Evolutionary conservation across 208 protist species (phyloP).

Genomic region (Trypanosoma avium): DNA sequence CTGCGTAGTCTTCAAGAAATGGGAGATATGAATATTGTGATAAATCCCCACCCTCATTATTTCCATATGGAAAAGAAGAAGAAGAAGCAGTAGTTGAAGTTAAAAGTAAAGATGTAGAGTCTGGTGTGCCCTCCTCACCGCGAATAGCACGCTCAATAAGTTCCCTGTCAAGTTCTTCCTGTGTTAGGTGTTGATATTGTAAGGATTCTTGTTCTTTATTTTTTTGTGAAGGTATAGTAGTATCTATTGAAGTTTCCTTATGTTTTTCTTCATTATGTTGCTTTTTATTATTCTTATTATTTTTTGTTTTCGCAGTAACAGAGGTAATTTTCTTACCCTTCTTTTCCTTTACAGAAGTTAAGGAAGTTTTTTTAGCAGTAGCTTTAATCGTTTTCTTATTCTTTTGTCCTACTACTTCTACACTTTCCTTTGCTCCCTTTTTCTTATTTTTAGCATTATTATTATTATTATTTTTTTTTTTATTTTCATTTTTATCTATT

Average conservation of each 20-base stretch:
- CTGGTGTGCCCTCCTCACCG: slow-evolving; percentile 28
- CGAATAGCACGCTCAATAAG: slow-evolving; percentile 60
- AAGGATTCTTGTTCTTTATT: slow-evolving; percentile 3
- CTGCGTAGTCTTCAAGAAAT: slow-evolving; percentile 73
- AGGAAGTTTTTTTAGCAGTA: slow-evolving; percentile 15
- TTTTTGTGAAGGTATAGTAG: neutral
- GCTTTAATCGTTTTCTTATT: slow-evolving; percentile 53
- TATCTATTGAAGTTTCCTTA: neutral
- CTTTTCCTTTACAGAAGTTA: slow-evolving; percentile 27
- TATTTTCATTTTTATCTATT: slow-evolving; percentile 37
- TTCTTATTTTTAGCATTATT: neutral
- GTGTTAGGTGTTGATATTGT: slow-evolving; percentile 23
- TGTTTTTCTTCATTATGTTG: neutral
- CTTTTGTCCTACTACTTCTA: no score
- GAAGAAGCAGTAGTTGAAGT: neutral
- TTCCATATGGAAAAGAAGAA: slow-evolving; percentile 12
- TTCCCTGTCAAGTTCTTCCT: slow-evolving; percentile 34
- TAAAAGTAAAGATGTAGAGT: no score
- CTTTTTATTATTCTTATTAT: slow-evolving; percentile 14
- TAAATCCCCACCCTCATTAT: slow-evolving; percentile 24
- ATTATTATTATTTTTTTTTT: slow-evolving; percentile 34
- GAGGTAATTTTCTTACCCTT: slow-evolving; percentile 12
- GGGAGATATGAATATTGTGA: slow-evolving; percentile 49
- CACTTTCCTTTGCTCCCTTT: no score
- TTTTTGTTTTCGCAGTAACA: neutral